These are phyloP conservation scores for Kodamaea hsintzibuensis DNA, from an alignment of 805 yeast species.

Conservation along the genomic window DNA sequence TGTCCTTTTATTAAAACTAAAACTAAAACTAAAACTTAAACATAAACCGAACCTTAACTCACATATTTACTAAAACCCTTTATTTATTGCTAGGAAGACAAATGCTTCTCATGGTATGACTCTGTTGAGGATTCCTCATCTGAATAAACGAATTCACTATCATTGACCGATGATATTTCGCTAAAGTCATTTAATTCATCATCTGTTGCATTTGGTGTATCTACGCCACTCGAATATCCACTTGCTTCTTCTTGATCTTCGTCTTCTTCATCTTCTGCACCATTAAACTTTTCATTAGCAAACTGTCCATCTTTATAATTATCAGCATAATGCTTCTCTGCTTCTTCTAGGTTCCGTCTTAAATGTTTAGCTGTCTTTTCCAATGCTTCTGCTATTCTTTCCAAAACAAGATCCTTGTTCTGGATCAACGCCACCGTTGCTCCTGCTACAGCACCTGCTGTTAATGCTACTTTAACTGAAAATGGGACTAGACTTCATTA, in stretches of 20 bases:
- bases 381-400: conserved; percentile 28
- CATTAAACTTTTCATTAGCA: conserved; percentile 7
- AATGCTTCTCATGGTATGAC: neutral
- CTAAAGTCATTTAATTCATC: conserved; percentile 5
- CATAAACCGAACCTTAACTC: neutral
- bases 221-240: conserved; percentile 4
- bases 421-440: conserved; percentile 33
- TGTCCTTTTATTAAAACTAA: neutral
- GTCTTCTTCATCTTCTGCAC: conserved; percentile 12
- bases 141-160: conserved; percentile 1
- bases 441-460: conserved; percentile 35
- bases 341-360: conserved; percentile 16
- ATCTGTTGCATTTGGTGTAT: conserved; percentile 11
- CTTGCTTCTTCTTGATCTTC: neutral
- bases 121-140: neutral
- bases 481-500: conserved; percentile 27
- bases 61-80: neutral
- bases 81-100: neutral
- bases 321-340: conserved; percentile 24
- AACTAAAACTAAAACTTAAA: too few relatives aligned
- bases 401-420: conserved; percentile 30
- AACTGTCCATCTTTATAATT: conserved; percentile 12
- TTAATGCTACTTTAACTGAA: conserved; percentile 33
- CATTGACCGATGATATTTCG: conserved; percentile 2
- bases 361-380: conserved; percentile 34